phyloP scores from a whole-genome alignment of 345 rosid genomes.

The Heritiera littoralis region DNA sequence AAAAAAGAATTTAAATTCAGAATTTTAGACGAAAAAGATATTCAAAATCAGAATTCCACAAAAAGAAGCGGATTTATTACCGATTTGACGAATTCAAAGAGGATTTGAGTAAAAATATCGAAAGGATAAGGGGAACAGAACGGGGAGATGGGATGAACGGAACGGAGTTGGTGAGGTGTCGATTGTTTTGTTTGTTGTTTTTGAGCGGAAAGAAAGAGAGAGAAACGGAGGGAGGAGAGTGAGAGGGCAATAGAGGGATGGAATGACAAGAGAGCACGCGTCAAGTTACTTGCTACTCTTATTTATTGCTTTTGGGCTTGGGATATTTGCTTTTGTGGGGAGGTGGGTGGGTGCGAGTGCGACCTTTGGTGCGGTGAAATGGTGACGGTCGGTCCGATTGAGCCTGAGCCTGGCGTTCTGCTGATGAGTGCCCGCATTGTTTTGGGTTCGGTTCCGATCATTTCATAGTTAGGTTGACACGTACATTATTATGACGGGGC shows the following conservation, averaged over 20 bases:
- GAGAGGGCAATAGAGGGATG: constrained; percentile 27
- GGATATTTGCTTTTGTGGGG: background rate
- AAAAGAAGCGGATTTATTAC: background rate
- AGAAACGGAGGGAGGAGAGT: background rate
- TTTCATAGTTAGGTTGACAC: background rate
- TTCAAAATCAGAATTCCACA: background rate
- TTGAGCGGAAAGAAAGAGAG: background rate
- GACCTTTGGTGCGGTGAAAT: constrained; percentile 9
- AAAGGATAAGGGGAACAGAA: constrained; percentile 13
- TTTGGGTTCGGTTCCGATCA: background rate
- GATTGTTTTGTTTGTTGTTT: constrained; percentile 14
- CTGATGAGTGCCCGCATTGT: background rate
- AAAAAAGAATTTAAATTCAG: background rate
- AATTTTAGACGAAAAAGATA: background rate
- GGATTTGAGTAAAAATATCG: constrained; percentile 26
- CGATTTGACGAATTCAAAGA: background rate
- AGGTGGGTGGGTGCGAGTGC: constrained; percentile 5
- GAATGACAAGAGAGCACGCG: constrained; percentile 32
- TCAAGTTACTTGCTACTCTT: constrained; percentile 13
- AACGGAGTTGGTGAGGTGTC: constrained; percentile 41
- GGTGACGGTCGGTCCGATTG: constrained; percentile 16
- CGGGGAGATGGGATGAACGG: constrained; percentile 29
- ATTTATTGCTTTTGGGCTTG: constrained; percentile 24
- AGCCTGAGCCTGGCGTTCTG: background rate
- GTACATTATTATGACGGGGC: background rate